Evolutionary conservation across 306 rosid genomes (phyloP).

Genomic region (Medicago truncatula): MtrunA17r5.0-ANR NC_053043.1:44796501-44797000

Average conservation of each 20-base stretch:
- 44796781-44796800: no score
- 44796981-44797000: no score
- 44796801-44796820: no score
- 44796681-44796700: slow-evolving; percentile 15
- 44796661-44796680: slow-evolving; percentile 8
- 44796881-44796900: no score
- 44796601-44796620: background rate
- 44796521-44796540: slow-evolving; percentile 33
- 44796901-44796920: no score
- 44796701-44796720: background rate
- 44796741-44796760: background rate
- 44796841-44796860: no score
- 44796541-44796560: background rate
- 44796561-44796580: slow-evolving; percentile 12
- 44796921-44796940: no score
- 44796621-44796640: background rate
- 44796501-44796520: slow-evolving; percentile 37
- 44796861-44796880: no score
- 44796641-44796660: slow-evolving; percentile 13
- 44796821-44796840: no score
- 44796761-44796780: background rate
- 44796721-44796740: background rate
- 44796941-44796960: no score
- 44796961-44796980: no score
- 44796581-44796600: slow-evolving; percentile 24